Evolutionary conservation across 768 basidiomycete species (phyloP).

Genomic region (Lentinula boryana): DNA sequence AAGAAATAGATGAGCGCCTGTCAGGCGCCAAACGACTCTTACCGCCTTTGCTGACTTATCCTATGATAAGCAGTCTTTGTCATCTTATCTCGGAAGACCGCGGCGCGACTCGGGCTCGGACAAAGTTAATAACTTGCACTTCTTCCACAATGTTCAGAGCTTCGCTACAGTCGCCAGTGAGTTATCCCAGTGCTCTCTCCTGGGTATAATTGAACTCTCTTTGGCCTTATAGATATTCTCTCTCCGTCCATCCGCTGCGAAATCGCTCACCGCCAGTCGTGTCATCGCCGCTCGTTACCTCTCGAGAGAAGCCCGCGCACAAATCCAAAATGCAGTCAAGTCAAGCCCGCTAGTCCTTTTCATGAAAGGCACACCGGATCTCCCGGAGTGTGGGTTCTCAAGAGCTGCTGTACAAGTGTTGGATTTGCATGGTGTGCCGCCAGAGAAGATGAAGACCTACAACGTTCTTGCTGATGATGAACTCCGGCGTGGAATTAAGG

Average conservation of each 20-base stretch:
- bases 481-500: conserved; percentile 83
- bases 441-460: conserved; percentile 81
- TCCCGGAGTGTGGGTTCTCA: conserved; percentile 94
- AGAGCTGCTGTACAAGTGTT: conserved; percentile 90
- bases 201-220: background rate
- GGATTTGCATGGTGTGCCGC: conserved; percentile 73
- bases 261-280: conserved; percentile 18
- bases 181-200: conserved; percentile 12
- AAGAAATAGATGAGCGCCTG: too few species aligned
- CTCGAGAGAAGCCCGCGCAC: conserved; percentile 52
- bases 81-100: too few species aligned
- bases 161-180: conserved; percentile 38
- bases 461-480: conserved; percentile 86
- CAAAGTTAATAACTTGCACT: background rate
- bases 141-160: conserved; percentile 36
- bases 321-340: conserved; percentile 70
- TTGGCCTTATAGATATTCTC: conserved; percentile 21
- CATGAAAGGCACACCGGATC: conserved; percentile 92
- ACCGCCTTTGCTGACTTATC: too few species aligned
- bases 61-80: too few species aligned
- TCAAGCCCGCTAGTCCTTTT: conserved; percentile 85
- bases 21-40: too few species aligned
- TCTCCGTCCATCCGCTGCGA: conserved; percentile 23
- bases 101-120: background rate
- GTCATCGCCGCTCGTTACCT: conserved; percentile 38